Conservation (phyloP, 495 filamentous ascomycete genomes). For the Platismatia glauca region DNA sequence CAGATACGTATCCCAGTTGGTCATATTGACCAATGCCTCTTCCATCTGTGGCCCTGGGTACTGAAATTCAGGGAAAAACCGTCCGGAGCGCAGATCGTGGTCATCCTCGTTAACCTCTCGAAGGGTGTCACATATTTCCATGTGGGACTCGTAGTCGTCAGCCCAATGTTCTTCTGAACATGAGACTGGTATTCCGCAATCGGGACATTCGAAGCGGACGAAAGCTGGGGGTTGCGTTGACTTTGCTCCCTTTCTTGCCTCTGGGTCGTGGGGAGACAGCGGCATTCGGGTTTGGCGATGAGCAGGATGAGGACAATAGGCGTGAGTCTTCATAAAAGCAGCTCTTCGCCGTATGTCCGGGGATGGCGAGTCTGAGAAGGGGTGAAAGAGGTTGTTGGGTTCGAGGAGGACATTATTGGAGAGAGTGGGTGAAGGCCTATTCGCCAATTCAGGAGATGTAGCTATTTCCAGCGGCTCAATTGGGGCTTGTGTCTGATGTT, state of each 20-base stretch:
- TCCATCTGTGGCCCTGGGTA: conserved; percentile 85
- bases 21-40: conserved; percentile 90
- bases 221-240: conserved; percentile 56
- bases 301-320: conserved; percentile 79
- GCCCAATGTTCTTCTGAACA: conserved; percentile 92
- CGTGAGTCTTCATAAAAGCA: conserved; percentile 80
- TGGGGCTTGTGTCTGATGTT: not conserved
- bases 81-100: conserved; percentile 82
- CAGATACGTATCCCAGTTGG: conserved; percentile 93
- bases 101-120: conserved; percentile 95
- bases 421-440: not conserved
- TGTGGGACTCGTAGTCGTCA: conserved; percentile 84
- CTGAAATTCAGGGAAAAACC: conserved; percentile 88
- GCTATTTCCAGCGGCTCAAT: conserved; percentile 9
- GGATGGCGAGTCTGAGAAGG: conserved; percentile 77
- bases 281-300: conserved; percentile 62
- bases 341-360: conserved; percentile 77
- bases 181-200: conserved; percentile 89
- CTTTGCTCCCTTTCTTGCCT: conserved; percentile 44
- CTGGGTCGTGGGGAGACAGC: conserved; percentile 50
- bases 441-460: conserved; percentile 1
- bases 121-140: conserved; percentile 86
- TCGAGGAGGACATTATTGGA: conserved; percentile 46
- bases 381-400: conserved; percentile 84
- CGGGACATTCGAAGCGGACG: conserved; percentile 88